Conservation (phyloP, 176 grass and related monocot genomes). For the Olyra latifolia region DNA sequence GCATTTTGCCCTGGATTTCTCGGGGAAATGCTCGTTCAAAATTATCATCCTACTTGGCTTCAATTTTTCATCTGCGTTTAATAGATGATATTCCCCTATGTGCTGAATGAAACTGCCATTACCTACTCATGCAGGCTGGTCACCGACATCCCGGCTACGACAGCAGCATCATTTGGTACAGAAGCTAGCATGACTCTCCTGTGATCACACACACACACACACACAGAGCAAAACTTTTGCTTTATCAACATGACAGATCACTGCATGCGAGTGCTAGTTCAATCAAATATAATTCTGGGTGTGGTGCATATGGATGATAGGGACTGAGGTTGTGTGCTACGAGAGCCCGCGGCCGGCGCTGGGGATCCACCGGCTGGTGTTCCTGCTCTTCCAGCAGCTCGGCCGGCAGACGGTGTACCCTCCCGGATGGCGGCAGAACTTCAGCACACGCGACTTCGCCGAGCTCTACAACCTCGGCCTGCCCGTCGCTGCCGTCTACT, state of each 20-base stretch:
- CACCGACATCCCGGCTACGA: slow-evolving; percentile 73
- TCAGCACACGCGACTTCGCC: slow-evolving; percentile 80
- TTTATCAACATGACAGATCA: neutral
- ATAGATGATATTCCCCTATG: neutral
- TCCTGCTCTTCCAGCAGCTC: slow-evolving; percentile 74
- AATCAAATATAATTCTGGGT: neutral
- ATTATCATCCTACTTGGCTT: neutral
- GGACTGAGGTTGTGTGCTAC: slow-evolving; percentile 65
- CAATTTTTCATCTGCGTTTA: neutral
- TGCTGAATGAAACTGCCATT: neutral
- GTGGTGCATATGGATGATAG: slow-evolving; percentile 19
- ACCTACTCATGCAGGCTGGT: slow-evolving; percentile 63
- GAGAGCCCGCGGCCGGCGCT: slow-evolving; percentile 69
- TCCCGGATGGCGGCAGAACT: slow-evolving; percentile 83
- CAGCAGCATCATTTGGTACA: slow-evolving; percentile 67
- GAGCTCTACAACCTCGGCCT: slow-evolving; percentile 89
- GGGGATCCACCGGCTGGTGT: slow-evolving; percentile 89
- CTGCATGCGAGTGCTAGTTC: neutral
- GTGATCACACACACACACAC: too few relatives aligned
- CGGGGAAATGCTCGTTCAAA: neutral
- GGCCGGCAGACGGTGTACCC: slow-evolving; percentile 62
- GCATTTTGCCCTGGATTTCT: neutral
- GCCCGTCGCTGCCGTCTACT: slow-evolving; percentile 79
- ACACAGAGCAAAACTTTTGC: neutral
- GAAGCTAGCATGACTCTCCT: neutral